Evolutionary conservation across 495 filamentous ascomycete species (phyloP).

Genomic region (Trichoderma reesei): DNA sequence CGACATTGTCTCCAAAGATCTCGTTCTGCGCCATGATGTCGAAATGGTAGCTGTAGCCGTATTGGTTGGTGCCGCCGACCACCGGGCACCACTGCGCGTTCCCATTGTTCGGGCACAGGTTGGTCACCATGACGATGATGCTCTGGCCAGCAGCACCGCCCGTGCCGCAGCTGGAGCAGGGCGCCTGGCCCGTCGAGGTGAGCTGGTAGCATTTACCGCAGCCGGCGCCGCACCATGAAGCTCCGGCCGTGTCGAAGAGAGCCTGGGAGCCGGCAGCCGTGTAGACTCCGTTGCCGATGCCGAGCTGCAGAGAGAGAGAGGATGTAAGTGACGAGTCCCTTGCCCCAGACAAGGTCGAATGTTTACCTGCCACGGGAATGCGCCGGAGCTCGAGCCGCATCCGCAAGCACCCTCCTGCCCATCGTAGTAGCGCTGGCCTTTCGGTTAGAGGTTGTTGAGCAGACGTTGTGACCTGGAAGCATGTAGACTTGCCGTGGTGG

Average conservation of each 20-base stretch:
- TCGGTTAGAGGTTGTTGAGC: neutral
- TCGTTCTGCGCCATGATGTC: slow-evolving; percentile 32
- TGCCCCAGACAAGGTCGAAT: neutral
- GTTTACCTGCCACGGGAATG: slow-evolving; percentile 23
- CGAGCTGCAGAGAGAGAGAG: neutral
- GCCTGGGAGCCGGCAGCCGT: slow-evolving; percentile 27
- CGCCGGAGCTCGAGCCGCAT: slow-evolving; percentile 19
- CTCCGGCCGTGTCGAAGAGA: slow-evolving; percentile 19
- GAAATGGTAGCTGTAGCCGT: slow-evolving; percentile 33
- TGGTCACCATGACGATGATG: slow-evolving; percentile 35
- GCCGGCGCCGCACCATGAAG: slow-evolving; percentile 29
- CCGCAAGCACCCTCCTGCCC: slow-evolving; percentile 26
- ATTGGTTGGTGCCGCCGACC: slow-evolving; percentile 24
- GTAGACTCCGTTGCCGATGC: slow-evolving; percentile 16
- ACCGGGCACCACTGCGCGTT: slow-evolving; percentile 31
- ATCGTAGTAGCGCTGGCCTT: slow-evolving; percentile 26
- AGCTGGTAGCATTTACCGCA: slow-evolving; percentile 33
- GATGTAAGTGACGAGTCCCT: neutral
- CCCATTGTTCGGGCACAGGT: slow-evolving; percentile 31
- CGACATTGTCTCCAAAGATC: slow-evolving; percentile 29
- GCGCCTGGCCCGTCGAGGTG: slow-evolving; percentile 26
- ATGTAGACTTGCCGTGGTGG: neutral
- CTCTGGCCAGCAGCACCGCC: slow-evolving; percentile 26
- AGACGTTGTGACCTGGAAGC: neutral
- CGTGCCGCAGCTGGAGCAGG: slow-evolving; percentile 23